phyloP scores from a whole-genome alignment of 352 stramenopile genomes.

The Pythium apleroticum region DNA sequence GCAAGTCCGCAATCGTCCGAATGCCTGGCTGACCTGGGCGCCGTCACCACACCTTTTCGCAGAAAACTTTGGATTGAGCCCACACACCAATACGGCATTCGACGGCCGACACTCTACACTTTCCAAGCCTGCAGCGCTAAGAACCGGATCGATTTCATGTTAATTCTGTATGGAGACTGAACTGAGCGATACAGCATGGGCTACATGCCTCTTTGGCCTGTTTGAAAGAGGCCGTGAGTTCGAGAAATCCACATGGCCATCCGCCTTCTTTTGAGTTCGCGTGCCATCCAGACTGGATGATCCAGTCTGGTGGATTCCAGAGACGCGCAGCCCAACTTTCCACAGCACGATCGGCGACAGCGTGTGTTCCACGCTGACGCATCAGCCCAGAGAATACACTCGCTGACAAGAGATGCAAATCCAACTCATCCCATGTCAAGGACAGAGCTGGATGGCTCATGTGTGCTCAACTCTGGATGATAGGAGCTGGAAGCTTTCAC shows the following conservation, averaged over 20 bases:
- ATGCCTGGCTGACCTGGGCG: background rate
- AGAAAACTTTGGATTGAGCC: background rate
- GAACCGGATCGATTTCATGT: too few species aligned
- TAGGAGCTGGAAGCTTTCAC: background rate
- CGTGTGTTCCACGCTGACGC: background rate
- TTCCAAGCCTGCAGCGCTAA: too few species aligned
- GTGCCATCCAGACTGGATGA: too few species aligned
- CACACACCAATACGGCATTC: too few species aligned
- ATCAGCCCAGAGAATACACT: background rate
- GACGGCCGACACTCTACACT: too few species aligned
- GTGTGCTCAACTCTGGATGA: background rate
- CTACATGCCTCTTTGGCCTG: too few species aligned
- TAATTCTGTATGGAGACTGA: too few species aligned
- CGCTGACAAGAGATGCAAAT: background rate
- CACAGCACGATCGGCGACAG: background rate
- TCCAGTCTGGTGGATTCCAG: too few species aligned
- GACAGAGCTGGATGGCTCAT: background rate
- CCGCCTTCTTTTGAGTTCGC: background rate
- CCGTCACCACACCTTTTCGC: background rate
- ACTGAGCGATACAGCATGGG: too few species aligned
- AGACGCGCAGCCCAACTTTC: background rate
- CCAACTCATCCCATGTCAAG: background rate
- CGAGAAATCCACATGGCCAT: background rate
- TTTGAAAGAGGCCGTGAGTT: background rate
- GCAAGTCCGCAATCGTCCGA: background rate